Conservation (phyloP, 2,329 filamentous ascomycete genomes). For the Cytospora piceicola region DNA sequence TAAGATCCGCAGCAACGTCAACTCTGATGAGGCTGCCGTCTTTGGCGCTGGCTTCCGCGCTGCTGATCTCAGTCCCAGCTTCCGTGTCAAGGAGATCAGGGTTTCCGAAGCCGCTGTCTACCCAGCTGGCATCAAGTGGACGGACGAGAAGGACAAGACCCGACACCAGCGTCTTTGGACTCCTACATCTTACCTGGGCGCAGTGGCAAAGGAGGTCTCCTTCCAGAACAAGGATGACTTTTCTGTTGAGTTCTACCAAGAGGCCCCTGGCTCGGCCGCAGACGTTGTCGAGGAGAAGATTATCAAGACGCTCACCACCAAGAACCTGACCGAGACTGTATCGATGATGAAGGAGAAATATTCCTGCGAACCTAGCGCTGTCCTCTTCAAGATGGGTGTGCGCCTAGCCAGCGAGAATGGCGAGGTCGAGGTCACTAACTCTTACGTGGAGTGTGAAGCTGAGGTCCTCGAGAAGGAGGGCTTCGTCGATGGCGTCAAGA, state of each 20-base stretch:
- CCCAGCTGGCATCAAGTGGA: constrained; percentile 76
- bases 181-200: constrained; percentile 73
- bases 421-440: constrained; percentile 76
- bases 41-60: constrained; percentile 96
- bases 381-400: constrained; percentile 79
- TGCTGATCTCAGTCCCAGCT: constrained; percentile 88
- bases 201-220: constrained; percentile 78
- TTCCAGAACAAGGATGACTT: constrained; percentile 86
- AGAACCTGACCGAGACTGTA: constrained; percentile 86
- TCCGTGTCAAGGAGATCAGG: constrained; percentile 96
- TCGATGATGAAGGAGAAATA: constrained; percentile 76
- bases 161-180: constrained; percentile 84
- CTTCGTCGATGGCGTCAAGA: constrained; percentile 93
- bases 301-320: constrained; percentile 70
- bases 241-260: constrained; percentile 77
- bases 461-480: constrained; percentile 74
- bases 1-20: constrained; percentile 92
- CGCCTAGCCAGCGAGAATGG: constrained; percentile 74
- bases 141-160: constrained; percentile 67
- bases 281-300: constrained; percentile 59
- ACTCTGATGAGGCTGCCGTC: constrained; percentile 94
- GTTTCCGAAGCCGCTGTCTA: constrained; percentile 78
- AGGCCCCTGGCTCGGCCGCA: constrained; percentile 52
- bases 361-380: constrained; percentile 74
- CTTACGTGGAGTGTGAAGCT: constrained; percentile 83